phyloP scores from a whole-genome alignment of 2,329 filamentous ascomycete genomes.

The Colletotrichum horii region DNA sequence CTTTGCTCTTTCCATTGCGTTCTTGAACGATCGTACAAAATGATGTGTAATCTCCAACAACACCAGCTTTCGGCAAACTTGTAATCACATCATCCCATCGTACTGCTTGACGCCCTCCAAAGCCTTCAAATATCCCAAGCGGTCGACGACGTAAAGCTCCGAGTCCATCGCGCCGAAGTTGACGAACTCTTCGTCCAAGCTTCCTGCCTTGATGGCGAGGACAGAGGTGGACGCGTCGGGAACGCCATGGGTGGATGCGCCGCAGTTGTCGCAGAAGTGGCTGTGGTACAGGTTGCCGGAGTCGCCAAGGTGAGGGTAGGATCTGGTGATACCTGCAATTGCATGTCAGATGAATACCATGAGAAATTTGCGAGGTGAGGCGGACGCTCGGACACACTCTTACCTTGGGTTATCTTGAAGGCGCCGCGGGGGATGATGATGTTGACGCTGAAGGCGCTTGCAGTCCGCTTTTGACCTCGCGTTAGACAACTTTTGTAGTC shows the following conservation, averaged over 20 bases:
- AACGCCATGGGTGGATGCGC: not conserved
- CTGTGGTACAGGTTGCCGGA: not conserved
- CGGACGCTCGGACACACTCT: not conserved
- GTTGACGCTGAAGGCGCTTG: not conserved
- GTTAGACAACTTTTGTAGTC: not conserved
- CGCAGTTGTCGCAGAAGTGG: not conserved
- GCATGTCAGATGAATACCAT: no score
- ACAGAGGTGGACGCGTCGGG: not conserved
- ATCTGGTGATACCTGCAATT: not conserved
- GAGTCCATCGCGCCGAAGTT: not conserved
- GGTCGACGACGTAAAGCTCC: not conserved
- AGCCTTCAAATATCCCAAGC: not conserved
- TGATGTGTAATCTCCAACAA: no score
- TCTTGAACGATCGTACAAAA: no score
- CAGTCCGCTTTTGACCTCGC: not conserved
- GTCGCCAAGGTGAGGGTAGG: not conserved
- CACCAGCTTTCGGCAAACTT: not conserved
- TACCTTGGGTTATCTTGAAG: not conserved
- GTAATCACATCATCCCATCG: not conserved
- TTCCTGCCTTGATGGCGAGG: not conserved
- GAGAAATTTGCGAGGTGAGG: rapidly evolving
- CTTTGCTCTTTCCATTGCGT: no score
- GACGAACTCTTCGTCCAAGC: not conserved
- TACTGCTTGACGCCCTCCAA: not conserved
- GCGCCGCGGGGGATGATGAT: not conserved